Base-by-base conservation (phyloP, 257 asterid genomes). In the Penstemon eatonii region DNA sequence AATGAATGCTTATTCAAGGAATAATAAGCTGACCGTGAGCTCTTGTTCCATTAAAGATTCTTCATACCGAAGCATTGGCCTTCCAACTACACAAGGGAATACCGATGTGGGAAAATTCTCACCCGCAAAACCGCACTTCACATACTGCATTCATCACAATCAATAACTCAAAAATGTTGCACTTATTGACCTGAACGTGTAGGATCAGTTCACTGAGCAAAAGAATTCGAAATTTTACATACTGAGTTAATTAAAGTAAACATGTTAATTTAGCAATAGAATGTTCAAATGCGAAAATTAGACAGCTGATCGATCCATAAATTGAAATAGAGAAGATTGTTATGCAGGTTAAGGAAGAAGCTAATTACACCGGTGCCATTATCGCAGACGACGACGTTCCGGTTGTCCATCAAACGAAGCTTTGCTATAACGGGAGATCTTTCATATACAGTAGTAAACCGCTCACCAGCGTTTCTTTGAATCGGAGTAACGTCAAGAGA, bases 51-150 rank as follows among this genome's bases (percentile, higher is more conserved):
- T 87, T 37, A 92, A 88, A 38, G 97, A 86, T 76, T 92, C 98
- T 84, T 92, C 97, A 50, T 82, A 90, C 43, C 99, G 91, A 39
- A 93, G 95, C 96, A 93, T 90, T 55, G 99, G 99, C 83, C 95
- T 82, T 69, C 98, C 98, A 56, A 93, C 96, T 62, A 93, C 99
- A 74, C 97, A 85, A 57, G 99, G 99, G 76, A 85, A 93, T 59
- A 93, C 99, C 9, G 99, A 93, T 47, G 96, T 90, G 60, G 97
- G 99, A 70, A 93, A 93, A 77, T 93, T 93, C 80, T 88, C 99
- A 40, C 92, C 91, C 39, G 97, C 95, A 77, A 90, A 93, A 68
- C 99, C 99, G 69, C 97, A 93, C 77, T 93, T 93, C 44, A 93
- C 99, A 83, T 90, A 93, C 99, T 93, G 96, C 83, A 83, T 50